Evolutionary conservation across 2,329 filamentous ascomycete genomes (phyloP).

Genomic region (Mycosphaerella arachidis): DNA sequence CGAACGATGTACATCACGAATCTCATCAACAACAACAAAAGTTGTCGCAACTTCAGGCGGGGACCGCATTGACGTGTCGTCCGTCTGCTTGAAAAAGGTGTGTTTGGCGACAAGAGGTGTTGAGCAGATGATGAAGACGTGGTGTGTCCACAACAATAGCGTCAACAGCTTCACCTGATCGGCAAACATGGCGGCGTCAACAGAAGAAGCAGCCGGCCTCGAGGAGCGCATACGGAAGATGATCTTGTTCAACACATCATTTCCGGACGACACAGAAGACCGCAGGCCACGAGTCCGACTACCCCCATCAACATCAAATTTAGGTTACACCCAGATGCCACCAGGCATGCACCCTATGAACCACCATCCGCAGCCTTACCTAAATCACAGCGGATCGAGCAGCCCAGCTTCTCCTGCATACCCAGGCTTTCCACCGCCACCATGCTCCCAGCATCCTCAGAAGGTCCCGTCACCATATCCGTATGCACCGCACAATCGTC

Average conservation of each 20-base stretch:
- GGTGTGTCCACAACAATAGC: too few relatives aligned
- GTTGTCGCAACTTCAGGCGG: too few relatives aligned
- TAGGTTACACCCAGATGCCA: background rate
- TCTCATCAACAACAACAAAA: too few relatives aligned
- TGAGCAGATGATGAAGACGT: too few relatives aligned
- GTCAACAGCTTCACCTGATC: background rate
- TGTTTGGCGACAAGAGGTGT: too few relatives aligned
- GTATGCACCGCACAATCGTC: slow-evolving; percentile 1
- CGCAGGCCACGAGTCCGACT: slow-evolving; percentile 9
- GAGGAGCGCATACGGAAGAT: slow-evolving; percentile 58
- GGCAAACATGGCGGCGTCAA: background rate
- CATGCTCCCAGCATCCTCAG: background rate
- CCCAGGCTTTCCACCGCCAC: slow-evolving; percentile 10
- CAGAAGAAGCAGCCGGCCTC: slow-evolving; percentile 32
- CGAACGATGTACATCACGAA: too few relatives aligned
- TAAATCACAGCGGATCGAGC: slow-evolving; percentile 6
- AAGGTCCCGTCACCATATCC: background rate
- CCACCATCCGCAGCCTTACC: slow-evolving; percentile 5
- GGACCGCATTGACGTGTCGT: too few relatives aligned
- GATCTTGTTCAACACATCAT: slow-evolving; percentile 50
- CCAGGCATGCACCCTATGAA: background rate
- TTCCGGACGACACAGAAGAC: slow-evolving; percentile 11
- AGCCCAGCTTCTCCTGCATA: slow-evolving; percentile 11
- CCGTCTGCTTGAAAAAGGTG: too few relatives aligned
- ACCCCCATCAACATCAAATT: slow-evolving; percentile 8